Evolutionary conservation across 139 green algal species (phyloP).

Genomic region (Chlamydomonas eustigma): DNA sequence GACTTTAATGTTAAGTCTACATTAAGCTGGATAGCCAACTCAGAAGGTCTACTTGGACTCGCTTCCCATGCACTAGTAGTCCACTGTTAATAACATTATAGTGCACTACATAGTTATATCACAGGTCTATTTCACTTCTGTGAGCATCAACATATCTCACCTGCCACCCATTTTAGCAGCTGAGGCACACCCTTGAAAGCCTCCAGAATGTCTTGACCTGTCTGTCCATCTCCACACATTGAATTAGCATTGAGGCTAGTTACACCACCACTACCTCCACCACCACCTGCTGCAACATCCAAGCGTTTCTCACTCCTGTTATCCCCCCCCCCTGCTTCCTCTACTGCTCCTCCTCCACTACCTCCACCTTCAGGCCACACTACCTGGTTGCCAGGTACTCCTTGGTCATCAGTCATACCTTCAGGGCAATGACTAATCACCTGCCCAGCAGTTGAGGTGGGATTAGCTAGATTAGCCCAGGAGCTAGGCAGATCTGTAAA

Average conservation of each 20-base stretch:
- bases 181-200: background rate
- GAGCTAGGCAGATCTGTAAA: too few species aligned
- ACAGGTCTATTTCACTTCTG: background rate
- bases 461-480: too few species aligned
- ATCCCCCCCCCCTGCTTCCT: background rate
- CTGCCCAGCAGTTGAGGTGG: too few species aligned
- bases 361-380: background rate
- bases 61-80: background rate
- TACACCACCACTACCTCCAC: background rate
- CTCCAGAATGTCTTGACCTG: background rate
- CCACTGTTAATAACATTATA: background rate
- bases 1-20: too few species aligned
- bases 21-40: background rate
- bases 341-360: background rate
- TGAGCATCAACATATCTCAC: background rate
- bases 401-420: too few species aligned
- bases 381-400: background rate
- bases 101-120: background rate
- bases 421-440: too few species aligned
- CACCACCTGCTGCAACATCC: background rate
- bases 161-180: constrained; percentile 1
- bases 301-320: background rate
- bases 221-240: background rate
- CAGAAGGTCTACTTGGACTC: background rate
- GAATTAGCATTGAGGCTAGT: background rate